These are phyloP conservation scores for Schwanniomyces yamadae DNA, from an alignment of 805 yeast genomes.

Conservation along the genomic window DNA sequence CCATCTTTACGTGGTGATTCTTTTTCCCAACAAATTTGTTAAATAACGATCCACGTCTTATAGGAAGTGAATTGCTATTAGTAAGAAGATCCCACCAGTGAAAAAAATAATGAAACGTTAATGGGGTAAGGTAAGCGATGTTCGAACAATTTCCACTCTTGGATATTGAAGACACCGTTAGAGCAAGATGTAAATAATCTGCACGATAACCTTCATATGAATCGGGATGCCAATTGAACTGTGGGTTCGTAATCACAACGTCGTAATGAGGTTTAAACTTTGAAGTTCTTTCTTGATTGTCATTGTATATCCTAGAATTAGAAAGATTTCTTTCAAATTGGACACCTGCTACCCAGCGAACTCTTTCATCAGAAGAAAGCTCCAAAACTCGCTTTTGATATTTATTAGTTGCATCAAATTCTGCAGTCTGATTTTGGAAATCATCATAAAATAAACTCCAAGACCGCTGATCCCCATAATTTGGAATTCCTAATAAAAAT, in stretches of 20 bases:
- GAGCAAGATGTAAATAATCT: slow-evolving; percentile 64
- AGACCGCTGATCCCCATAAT: slow-evolving; percentile 35
- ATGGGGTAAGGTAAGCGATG: slow-evolving; percentile 38
- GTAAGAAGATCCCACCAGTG: slow-evolving; percentile 43
- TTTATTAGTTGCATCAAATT: slow-evolving; percentile 25
- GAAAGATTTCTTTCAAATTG: slow-evolving; percentile 63
- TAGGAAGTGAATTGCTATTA: slow-evolving; percentile 32
- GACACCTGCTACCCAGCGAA: slow-evolving; percentile 76
- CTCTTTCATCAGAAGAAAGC: slow-evolving; percentile 57
- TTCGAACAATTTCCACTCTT: slow-evolving; percentile 30
- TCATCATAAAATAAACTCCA: slow-evolving; percentile 40
- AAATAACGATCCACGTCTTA: slow-evolving; percentile 36
- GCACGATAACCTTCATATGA: slow-evolving; percentile 81
- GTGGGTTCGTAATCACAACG: slow-evolving; percentile 61
- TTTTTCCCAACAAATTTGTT: slow-evolving; percentile 6
- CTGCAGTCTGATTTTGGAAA: background rate
- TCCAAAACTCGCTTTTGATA: slow-evolving; percentile 49
- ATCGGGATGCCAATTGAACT: slow-evolving; percentile 58
- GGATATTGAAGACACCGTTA: slow-evolving; percentile 37
- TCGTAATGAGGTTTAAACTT: slow-evolving; percentile 63
- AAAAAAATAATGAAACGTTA: slow-evolving; percentile 37
- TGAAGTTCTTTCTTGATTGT: slow-evolving; percentile 42
- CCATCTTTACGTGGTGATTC: slow-evolving; percentile 29
- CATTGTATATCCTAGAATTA: slow-evolving; percentile 29
- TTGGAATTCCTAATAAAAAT: slow-evolving; percentile 59